phyloP scores from a whole-genome alignment of 129 eudicot species.

The Saussurea involucrata region DNA sequence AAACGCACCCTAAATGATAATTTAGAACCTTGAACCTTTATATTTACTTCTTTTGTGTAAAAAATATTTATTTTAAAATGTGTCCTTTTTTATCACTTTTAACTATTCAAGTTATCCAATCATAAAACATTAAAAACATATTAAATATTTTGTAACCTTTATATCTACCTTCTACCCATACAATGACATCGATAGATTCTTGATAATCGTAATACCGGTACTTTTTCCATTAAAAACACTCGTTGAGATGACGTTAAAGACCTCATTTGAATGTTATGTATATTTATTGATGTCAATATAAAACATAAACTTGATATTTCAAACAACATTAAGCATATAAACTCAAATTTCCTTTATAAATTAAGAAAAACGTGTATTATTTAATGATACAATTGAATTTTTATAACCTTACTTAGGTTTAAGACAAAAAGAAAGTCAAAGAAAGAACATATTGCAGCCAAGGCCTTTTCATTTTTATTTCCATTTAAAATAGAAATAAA shows the following conservation, averaged over 20 bases:
- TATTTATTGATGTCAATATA: not conserved
- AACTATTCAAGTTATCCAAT: too few species aligned
- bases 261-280: not conserved
- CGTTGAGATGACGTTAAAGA: not conserved
- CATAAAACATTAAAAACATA: too few species aligned
- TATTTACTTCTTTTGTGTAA: too few species aligned
- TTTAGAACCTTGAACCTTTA: too few species aligned
- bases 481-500: not conserved
- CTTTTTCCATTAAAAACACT: not conserved
- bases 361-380: not conserved
- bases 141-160: not conserved
- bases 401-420: not conserved
- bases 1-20: too few species aligned
- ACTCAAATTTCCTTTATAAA: not conserved
- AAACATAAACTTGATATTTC: not conserved
- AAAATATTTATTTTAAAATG: too few species aligned
- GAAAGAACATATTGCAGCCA: not conserved
- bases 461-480: constrained; percentile 3
- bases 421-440: constrained; percentile 5
- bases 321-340: not conserved
- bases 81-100: too few species aligned
- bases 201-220: too few species aligned
- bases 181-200: not conserved
- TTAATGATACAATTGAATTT: not conserved
- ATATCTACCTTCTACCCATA: not conserved